Conservation (phyloP, 2,329 filamentous ascomycete genomes). For the Talaromyces sp. region DNA sequence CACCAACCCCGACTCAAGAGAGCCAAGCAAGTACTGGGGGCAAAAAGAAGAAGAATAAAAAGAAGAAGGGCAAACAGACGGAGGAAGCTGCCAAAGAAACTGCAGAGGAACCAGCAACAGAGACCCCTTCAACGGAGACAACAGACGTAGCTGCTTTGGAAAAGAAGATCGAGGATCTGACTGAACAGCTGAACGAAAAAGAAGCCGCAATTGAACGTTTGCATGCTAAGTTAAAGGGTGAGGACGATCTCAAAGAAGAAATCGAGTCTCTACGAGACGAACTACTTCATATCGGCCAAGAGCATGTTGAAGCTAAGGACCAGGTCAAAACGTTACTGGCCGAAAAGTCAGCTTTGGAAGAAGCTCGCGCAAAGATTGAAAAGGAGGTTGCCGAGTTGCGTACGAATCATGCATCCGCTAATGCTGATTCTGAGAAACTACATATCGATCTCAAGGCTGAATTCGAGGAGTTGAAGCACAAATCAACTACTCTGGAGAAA, state of each 20-base stretch:
- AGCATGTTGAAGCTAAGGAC: slow-evolving; percentile 79
- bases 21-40: slow-evolving; percentile 22
- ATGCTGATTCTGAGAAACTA: slow-evolving; percentile 50
- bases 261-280: slow-evolving; percentile 80
- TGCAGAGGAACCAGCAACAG: slow-evolving; percentile 13
- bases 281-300: slow-evolving; percentile 72
- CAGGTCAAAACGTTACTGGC: slow-evolving; percentile 65
- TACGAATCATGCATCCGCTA: slow-evolving; percentile 44
- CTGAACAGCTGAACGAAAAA: slow-evolving; percentile 50
- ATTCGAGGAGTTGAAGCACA: slow-evolving; percentile 68
- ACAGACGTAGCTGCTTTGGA: slow-evolving; percentile 34
- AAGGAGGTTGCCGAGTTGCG: slow-evolving; percentile 62
- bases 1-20: slow-evolving; percentile 21
- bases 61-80: slow-evolving; percentile 66
- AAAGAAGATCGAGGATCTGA: slow-evolving; percentile 35
- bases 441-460: slow-evolving; percentile 58
- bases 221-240: slow-evolving; percentile 67
- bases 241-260: slow-evolving; percentile 76
- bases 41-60: slow-evolving; percentile 79
- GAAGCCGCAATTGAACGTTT: slow-evolving; percentile 70
- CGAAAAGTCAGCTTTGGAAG: slow-evolving; percentile 62
- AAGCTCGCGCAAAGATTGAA: slow-evolving; percentile 65
- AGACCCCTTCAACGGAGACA: slow-evolving; percentile 31
- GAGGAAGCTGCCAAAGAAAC: slow-evolving; percentile 31
- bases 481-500: slow-evolving; percentile 67